A percentile compares a stretch with the other conserved stretches of the same genome.
Evolutionary conservation across 2,329 filamentous ascomycete genomes (phyloP).

Genomic region (Fusarium sp.): DNA sequence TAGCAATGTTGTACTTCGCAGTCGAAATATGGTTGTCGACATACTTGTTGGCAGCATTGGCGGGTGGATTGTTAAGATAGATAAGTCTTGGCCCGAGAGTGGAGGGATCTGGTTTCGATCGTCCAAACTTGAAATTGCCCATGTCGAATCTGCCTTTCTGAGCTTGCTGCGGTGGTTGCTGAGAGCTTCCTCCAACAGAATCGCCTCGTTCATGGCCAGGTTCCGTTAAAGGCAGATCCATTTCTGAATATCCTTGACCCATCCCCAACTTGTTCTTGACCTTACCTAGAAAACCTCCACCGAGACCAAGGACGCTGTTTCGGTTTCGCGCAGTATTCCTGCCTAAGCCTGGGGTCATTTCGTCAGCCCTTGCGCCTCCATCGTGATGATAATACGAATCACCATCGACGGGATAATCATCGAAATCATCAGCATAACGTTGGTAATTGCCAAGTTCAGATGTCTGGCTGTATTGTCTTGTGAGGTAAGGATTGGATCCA

Average conservation of each 20-base stretch:
- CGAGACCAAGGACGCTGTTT: constrained; percentile 90
- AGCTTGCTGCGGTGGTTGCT: constrained; percentile 55
- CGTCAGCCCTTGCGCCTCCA: constrained; percentile 72
- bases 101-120: constrained; percentile 88
- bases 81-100: constrained; percentile 94
- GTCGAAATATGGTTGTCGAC: constrained; percentile 98
- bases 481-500: constrained; percentile 61
- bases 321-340: constrained; percentile 77
- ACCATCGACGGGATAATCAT: constrained; percentile 84
- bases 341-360: constrained; percentile 60
- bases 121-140: constrained; percentile 90
- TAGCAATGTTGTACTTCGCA: constrained; percentile 94
- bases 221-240: constrained; percentile 96
- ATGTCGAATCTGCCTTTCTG: constrained; percentile 70
- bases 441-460: constrained; percentile 91
- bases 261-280: constrained; percentile 94
- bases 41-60: constrained; percentile 91
- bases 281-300: constrained; percentile 87
- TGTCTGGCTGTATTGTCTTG: constrained; percentile 77
- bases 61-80: constrained; percentile 94
- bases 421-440: constrained; percentile 89
- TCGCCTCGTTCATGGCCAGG: constrained; percentile 62
- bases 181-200: constrained; percentile 60
- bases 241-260: constrained; percentile 92
- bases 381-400: constrained; percentile 91